Percentiles rank a stretch among this genome's conserved stretches.
Evolutionary conservation across 345 rosid genomes (phyloP).

Genomic region (Camelina sativa): DNA sequence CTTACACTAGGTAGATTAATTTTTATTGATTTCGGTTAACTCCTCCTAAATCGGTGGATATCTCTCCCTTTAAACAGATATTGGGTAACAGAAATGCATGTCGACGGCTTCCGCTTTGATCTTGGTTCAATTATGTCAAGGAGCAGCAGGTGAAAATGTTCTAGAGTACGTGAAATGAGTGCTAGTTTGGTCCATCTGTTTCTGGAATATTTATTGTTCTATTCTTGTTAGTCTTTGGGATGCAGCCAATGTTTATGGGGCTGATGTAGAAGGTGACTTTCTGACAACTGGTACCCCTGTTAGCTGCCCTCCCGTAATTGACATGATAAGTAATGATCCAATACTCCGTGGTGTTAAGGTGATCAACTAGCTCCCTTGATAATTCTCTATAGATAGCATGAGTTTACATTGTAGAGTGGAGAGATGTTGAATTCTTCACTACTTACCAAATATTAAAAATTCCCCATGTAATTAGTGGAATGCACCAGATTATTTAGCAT

Average conservation of each 20-base stretch:
- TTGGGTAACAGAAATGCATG: constrained; percentile 99
- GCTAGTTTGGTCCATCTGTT: constrained; percentile 20
- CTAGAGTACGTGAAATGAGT: constrained; percentile 37
- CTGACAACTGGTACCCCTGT: constrained; percentile 84
- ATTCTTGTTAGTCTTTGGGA: constrained; percentile 74
- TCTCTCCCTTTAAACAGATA: constrained; percentile 60
- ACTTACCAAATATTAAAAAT: background rate
- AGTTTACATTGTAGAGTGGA: background rate
- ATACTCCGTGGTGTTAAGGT: constrained; percentile 92
- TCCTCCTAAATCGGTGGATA: constrained; percentile 17
- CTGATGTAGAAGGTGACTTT: constrained; percentile 65
- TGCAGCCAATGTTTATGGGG: constrained; percentile 82
- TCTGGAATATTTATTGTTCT: constrained; percentile 37
- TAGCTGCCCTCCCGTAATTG: constrained; percentile 81
- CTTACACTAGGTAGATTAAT: constrained; percentile 11
- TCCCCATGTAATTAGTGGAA: background rate
- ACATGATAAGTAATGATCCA: constrained; percentile 94
- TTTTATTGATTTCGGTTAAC: background rate
- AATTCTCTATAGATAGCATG: background rate
- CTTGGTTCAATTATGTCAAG: constrained; percentile 98
- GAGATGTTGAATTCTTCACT: background rate
- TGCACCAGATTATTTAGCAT: background rate
- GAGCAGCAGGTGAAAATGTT: constrained; percentile 65
- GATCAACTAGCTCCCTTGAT: constrained; percentile 24
- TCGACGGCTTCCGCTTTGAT: constrained; percentile 98